Base-by-base conservation (phyloP, 2,329 filamentous ascomycete species). In the Hypoxylon sp. region DNA sequence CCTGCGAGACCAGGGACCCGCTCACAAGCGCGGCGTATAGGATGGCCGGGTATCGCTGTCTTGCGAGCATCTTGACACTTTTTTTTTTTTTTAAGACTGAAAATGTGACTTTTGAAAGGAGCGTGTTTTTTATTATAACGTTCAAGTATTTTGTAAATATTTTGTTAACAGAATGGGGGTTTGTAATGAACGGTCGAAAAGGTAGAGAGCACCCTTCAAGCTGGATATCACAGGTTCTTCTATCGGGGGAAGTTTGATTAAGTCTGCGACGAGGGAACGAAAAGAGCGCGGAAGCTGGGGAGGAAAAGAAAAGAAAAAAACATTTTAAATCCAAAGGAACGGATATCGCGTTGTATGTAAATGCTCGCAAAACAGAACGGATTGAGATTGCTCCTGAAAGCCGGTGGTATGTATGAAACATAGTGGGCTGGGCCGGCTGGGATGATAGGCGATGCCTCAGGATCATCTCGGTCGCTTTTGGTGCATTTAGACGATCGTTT, bases 1-100 rank as follows among this genome's bases (percentile, higher is more conserved):
- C 71, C 24, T 69, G 64, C 53, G 70, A 66, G 43, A 73, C 50
- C 34, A 73, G 59, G 28, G 68, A 71, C 28, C 71, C 68, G 44
- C 44, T 48, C 54, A 73, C 59, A 26, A 74, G 65, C 55, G 70
- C 57, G 50, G 69, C 67, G 57, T 58, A 64, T 2, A 73, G 43
- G 55, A 72, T 56, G 46, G 63, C 20, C 44, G 63, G 58, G 26
- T 65, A 67, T 57, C 68, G 66, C 59, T 73, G 65, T 43, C 56
- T 65, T 11, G 70, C 64, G 51, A 71, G 67, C 72, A 74, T 74
- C 44, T 67, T 71, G 64, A 59, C 52, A 26, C 2, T 7, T 17
- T 41, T 41, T n/a, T n/a, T n/a, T n/a, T n/a, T n/a, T 39, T 28
- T 37, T 59, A 59, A 30, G 44, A 56, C 56, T 48, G 57, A 43